Conservation (phyloP, 2,329 filamentous ascomycete genomes). For the Fusarium sp. region DNA sequence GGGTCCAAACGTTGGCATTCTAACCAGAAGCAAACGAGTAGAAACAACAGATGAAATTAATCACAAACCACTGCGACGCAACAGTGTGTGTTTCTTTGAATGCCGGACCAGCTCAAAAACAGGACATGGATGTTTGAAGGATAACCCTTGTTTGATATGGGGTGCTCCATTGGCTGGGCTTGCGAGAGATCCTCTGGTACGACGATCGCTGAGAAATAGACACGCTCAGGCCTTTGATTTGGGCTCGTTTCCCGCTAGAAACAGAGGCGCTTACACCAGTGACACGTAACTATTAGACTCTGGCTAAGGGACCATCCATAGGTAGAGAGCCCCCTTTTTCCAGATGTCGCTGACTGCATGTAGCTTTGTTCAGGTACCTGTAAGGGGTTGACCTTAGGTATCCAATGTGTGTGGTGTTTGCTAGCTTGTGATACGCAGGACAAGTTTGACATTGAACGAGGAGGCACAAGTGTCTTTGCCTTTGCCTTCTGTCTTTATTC, state of each 20-base stretch:
- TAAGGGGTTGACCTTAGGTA: conserved; percentile 9
- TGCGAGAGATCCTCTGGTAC: conserved; percentile 6
- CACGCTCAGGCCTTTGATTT: conserved; percentile 28
- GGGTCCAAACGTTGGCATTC: conserved; percentile 8
- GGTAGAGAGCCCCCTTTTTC: conserved; percentile 25
- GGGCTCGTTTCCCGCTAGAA: conserved; percentile 18
- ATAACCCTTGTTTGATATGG: conserved; percentile 19
- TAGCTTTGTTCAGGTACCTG: neutral
- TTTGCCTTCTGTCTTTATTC: conserved; percentile 14
- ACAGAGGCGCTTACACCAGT: conserved; percentile 35
- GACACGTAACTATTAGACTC: conserved; percentile 9
- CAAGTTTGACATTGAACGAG: conserved; percentile 14
- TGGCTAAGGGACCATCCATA: neutral
- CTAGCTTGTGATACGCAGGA: conserved; percentile 28
- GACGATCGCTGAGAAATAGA: conserved; percentile 16
- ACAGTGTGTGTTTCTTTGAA: neutral
- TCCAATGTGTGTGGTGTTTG: conserved; percentile 24
- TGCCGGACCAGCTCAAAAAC: neutral
- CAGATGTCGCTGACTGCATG: conserved; percentile 10
- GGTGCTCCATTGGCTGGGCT: conserved; percentile 14
- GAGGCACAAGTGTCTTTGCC: neutral
- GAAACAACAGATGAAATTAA: conserved; percentile 9
- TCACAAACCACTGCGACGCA: neutral
- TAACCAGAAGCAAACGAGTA: conserved; percentile 6
- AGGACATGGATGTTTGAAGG: conserved; percentile 28